phyloP scores from a whole-genome alignment of 2,329 filamentous ascomycete genomes.

The Fusarium drepaniforme region DNA sequence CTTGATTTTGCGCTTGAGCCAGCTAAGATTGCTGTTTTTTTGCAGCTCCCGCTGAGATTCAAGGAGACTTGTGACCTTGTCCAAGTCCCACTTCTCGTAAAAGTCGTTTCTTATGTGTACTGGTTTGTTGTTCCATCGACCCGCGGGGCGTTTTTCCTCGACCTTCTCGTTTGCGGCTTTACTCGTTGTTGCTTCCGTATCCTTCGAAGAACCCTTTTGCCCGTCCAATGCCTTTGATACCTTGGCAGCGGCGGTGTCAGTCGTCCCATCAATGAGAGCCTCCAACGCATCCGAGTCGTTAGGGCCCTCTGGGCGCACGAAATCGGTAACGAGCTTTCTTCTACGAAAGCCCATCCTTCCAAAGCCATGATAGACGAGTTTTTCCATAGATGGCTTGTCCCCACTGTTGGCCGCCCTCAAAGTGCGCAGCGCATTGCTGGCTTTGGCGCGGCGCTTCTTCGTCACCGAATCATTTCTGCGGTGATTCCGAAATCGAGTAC shows the following conservation, averaged over 20 bases:
- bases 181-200: neutral
- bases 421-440: constrained; percentile 57
- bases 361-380: constrained; percentile 63
- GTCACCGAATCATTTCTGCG: constrained; percentile 44
- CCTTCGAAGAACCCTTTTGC: neutral
- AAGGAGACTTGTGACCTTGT: constrained; percentile 58
- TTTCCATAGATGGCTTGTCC: constrained; percentile 58
- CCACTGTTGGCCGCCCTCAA: constrained; percentile 68
- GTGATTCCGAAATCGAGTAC: constrained; percentile 59
- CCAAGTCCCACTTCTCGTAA: constrained; percentile 63
- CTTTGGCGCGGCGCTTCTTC: constrained; percentile 53
- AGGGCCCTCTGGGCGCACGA: constrained; percentile 54
- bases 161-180: neutral
- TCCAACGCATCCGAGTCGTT: constrained; percentile 57
- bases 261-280: constrained; percentile 35
- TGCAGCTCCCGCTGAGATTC: constrained; percentile 56
- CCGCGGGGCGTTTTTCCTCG: neutral
- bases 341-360: constrained; percentile 66
- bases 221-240: neutral
- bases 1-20: constrained; percentile 42
- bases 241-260: neutral
- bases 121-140: constrained; percentile 1
- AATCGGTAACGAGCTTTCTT: constrained; percentile 58
- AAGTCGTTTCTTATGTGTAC: constrained; percentile 46
- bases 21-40: constrained; percentile 40